Base-by-base conservation (phyloP, 2,329 filamentous ascomycete genomes). In the Conoideocrella luteorostrata region DNA sequence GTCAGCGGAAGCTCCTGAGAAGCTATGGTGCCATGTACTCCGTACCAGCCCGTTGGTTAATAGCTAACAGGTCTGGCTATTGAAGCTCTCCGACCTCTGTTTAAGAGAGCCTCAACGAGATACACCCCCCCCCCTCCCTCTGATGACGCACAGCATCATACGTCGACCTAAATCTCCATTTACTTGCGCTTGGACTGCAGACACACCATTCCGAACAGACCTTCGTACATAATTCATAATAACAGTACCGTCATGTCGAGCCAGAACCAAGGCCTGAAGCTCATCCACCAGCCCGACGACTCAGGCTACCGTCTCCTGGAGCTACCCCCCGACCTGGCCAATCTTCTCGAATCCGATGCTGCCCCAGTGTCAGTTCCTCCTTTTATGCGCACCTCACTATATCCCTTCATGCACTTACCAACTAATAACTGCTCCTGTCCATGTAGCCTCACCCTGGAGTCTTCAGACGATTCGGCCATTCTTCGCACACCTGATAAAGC, bases 251-350 rank as follows among this genome's bases (percentile, higher is more conserved):
- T 9, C 47, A 68, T 77, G 72, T 65, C 72, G n/a, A 71, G 57
- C 44, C 74, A 77, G 53, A 54, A 56, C 7, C 53, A 60, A n/a
- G 71, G 69, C 37, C 74, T 79, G 34, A 66, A 71, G 6, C 64
- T 84, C 44, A 61, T 65, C 35, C 70, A 78, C 52, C 64, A 63
- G 30, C 71, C 72, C 6, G 62, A 73, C 37, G 65, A 69, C 33
- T 53, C 69, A 13, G 68, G 71, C 40, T 82, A 81, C 60, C 79
- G 77, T 46, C 71, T 84, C 44, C 65, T 84, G 41, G 80, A 84
- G 57, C 70, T 84, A 3, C 78, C 80, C 1, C 65, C 76, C 0
- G 79, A 82, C 45, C 65, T 84, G 7, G 67, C 76, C 38, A 63
- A 68, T 17, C 63, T 77, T 5, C 69, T 83, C 33, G 74, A 80